These are phyloP conservation scores for Xylariales sp. DNA, from an alignment of 2,329 filamentous ascomycete species.

Conservation along the genomic window DNA sequence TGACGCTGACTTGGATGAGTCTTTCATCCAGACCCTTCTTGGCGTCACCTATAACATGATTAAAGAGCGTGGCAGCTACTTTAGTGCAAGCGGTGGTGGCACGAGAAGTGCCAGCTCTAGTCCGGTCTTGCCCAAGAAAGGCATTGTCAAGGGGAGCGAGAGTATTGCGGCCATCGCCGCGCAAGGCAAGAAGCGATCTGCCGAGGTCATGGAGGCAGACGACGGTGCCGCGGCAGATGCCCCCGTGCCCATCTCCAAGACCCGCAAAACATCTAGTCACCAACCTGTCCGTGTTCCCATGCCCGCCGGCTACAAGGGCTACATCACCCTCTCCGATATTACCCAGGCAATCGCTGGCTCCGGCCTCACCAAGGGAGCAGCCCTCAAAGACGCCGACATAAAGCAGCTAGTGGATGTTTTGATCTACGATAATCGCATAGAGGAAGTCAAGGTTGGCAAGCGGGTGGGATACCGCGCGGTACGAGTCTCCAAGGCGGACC, in stretches of 20 bases:
- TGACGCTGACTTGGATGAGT: slow-evolving; percentile 82
- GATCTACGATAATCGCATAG: slow-evolving; percentile 80
- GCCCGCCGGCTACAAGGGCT: slow-evolving; percentile 66
- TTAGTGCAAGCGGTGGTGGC: slow-evolving; percentile 27
- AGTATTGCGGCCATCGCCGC: slow-evolving; percentile 30
- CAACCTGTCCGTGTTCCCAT: slow-evolving; percentile 39
- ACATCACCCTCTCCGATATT: slow-evolving; percentile 76
- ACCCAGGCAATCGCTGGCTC: slow-evolving; percentile 67
- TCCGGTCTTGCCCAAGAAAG: slow-evolving; percentile 50
- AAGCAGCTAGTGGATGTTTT: slow-evolving; percentile 84
- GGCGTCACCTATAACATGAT: slow-evolving; percentile 30
- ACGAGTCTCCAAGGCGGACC: slow-evolving; percentile 39
- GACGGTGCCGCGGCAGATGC: slow-evolving; percentile 20
- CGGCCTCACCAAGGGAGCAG: slow-evolving; percentile 68
- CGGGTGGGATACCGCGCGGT: slow-evolving; percentile 49
- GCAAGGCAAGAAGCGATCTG: slow-evolving; percentile 47
- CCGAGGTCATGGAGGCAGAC: slow-evolving; percentile 39
- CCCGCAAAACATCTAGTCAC: slow-evolving; percentile 13
- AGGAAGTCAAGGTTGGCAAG: slow-evolving; percentile 51
- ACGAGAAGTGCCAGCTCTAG: slow-evolving; percentile 30
- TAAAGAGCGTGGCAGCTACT: slow-evolving; percentile 27
- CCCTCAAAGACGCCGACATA: slow-evolving; percentile 69
- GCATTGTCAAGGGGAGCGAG: slow-evolving; percentile 44
- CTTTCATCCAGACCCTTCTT: slow-evolving; percentile 76
- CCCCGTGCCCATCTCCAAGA: slow-evolving; percentile 23